phyloP scores from a whole-genome alignment of 352 stramenopile genomes.

The Globisporangium heterothallicum region DNA sequence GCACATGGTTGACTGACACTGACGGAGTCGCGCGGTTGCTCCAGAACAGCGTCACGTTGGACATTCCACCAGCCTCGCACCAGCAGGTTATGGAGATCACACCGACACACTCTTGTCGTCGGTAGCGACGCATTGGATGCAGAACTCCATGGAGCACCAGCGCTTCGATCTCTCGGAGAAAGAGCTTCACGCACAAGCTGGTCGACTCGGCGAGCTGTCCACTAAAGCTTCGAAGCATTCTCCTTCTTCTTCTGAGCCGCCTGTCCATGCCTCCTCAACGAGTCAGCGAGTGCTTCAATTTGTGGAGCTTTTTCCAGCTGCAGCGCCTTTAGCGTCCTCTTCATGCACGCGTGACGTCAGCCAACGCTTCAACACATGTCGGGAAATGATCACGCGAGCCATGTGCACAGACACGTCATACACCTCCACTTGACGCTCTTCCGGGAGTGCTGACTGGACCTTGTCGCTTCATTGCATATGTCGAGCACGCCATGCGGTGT shows the following conservation, averaged over 20 bases:
- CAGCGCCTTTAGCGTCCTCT: constrained; percentile 14
- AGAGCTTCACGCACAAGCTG: constrained; percentile 36
- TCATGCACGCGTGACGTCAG: background rate
- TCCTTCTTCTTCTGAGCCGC: background rate
- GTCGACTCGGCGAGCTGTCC: constrained; percentile 36
- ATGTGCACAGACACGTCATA: too few species aligned
- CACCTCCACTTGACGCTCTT: too few species aligned
- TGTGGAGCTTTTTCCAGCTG: constrained; percentile 69
- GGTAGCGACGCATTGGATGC: constrained; percentile 46
- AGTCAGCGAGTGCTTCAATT: constrained; percentile 39
- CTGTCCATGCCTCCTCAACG: background rate
- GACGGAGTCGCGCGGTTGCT: constrained; percentile 67
- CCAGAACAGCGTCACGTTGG: constrained; percentile 70
- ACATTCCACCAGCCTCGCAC: constrained; percentile 28
- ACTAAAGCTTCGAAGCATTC: constrained; percentile 3
- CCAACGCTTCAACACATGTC: background rate
- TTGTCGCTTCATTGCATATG: too few species aligned
- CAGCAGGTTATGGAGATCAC: background rate
- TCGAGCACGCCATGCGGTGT: too few species aligned
- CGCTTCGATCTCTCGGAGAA: constrained; percentile 63
- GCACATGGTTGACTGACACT: constrained; percentile 75
- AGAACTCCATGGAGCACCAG: constrained; percentile 76
- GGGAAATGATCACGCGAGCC: background rate
- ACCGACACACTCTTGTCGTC: constrained; percentile 7
- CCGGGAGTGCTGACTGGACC: too few species aligned